Evolutionary conservation across 768 basidiomycete genomes (phyloP).

Genomic region (Tulasnella sp.): DNA sequence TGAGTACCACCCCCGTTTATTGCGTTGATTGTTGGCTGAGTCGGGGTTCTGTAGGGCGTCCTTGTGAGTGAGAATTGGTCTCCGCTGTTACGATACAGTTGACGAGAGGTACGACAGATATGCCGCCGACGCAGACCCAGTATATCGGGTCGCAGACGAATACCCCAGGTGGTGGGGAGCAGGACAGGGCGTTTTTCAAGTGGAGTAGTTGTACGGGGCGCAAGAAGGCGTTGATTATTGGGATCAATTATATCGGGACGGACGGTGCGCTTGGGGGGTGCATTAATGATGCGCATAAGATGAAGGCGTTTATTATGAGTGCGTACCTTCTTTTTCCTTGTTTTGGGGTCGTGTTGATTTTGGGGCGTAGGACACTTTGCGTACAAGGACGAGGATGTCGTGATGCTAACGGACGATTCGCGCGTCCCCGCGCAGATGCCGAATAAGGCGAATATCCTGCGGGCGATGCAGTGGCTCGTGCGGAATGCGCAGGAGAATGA

Average conservation of each 20-base stretch:
- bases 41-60: neutral
- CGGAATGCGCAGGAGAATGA: slow-evolving; percentile 65
- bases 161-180: slow-evolving; percentile 25
- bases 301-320: slow-evolving; percentile 44
- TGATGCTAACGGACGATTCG: slow-evolving; percentile 71
- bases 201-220: slow-evolving; percentile 82
- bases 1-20: neutral
- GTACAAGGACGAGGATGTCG: slow-evolving; percentile 70
- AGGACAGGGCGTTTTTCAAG: slow-evolving; percentile 57
- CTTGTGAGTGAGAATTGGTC: neutral
- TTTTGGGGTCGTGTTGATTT: neutral
- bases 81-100: neutral
- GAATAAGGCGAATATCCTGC: slow-evolving; percentile 71
- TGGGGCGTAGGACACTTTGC: slow-evolving; percentile 39
- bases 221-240: slow-evolving; percentile 82
- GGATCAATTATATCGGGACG: slow-evolving; percentile 75
- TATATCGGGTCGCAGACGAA: slow-evolving; percentile 50
- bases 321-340: slow-evolving; percentile 32
- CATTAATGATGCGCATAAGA: slow-evolving; percentile 81
- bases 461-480: slow-evolving; percentile 91
- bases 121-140: slow-evolving; percentile 37
- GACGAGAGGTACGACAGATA: slow-evolving; percentile 18
- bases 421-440: slow-evolving; percentile 49
- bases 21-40: neutral
- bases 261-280: slow-evolving; percentile 64